Base-by-base conservation (phyloP, 345 rosid species). In the Corchorus olitorius region DNA sequence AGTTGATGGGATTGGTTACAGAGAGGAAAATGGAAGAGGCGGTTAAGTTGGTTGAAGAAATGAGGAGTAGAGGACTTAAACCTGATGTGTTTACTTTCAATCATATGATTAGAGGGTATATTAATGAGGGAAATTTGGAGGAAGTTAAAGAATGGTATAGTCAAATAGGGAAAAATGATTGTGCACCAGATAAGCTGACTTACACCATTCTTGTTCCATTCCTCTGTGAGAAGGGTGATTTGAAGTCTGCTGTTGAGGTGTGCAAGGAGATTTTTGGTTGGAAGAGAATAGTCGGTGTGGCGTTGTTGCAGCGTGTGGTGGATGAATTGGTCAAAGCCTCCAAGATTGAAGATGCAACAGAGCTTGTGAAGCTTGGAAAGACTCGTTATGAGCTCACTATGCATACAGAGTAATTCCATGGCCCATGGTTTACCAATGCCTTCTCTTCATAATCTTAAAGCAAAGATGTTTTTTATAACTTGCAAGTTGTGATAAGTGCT, bases 31-130 rank as follows among this genome's bases (percentile, higher is more conserved):
- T 78, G 67, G 50, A 66, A 65, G 89, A 88, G 78, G 90, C 89
- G n/a, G 76, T 84, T 69, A 66, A 81, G 59, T 65, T 87, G 37
- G 74, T 88, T 10, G 63, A 64, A 5, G 89, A 78, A 79, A 87
- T 94, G 94, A 80, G 76, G 78, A 63, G 46, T 1, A 85, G 84
- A 65, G 90, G 78, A 67, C 45, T 85, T 65, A 52, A 71, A 39
- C 89, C 84, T 1, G 91, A 94, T 79, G 80, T 81, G 34, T 84
- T 86, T 56, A 85, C 90, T 46, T 85, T 82, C 70, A 88, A 87
- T 84, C 81, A 89, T 79, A 75, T 94, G 87, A 82, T 94, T 14
- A 83, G 76, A 11, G 94, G 88, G 17, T 89, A 62, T 77, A 82
- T 86, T 11, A 65, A 72, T 12, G 88, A 80, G 39, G 88, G 72